Evolutionary conservation across 257 asterid species (phyloP), one percentile per base, ranked within the genome.

Genomic region (Marsdenia floribunda): DNA sequence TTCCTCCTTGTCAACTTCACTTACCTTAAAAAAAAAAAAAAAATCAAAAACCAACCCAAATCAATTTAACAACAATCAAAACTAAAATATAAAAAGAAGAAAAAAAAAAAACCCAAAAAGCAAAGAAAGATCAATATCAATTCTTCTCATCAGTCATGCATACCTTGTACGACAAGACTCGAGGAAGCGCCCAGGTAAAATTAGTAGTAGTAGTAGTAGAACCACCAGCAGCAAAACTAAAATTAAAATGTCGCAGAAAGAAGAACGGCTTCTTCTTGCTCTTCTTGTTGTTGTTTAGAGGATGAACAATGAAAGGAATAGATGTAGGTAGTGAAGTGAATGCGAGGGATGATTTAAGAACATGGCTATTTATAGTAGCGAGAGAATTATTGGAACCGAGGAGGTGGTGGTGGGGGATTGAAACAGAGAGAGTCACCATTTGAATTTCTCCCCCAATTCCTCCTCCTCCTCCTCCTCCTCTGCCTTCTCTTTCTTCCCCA

Each of bases 81-180:
- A 33, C 3, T 13, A 3, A 9, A 16, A 65, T 13, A 58, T 5
- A 3, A 33, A 50, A 26, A 35, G 1, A 52, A 16, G 7, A 3
- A 40, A 40, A 3, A 40, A 40, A 4, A 44, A 44, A 44, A 6
- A 7, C 1, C 10, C 10, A 1, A 44, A 44, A 44, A 8, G 10
- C 8, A 44, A 44, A 44, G 0, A 44, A 42, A 44, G 10, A 44
- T 44, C 0, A 44, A 44, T 29, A 44, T 33, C 58, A 15, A 3
- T 49, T 46, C 21, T 66, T 44, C 67, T 44, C 67, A 74, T 38
- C 42, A 42, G 46, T 44, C 13, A 44, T 35, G 3, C 60, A 9
- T 46, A 66, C 73, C 77, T 73, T 73, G 79, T 74, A 79, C 3
- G 79, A 59, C 6, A 70, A 40, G 35, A 74, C 52, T 19, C 76